Conservation (phyloP, 495 filamentous ascomycete genomes). For the Aspergillus panamensis region DNA sequence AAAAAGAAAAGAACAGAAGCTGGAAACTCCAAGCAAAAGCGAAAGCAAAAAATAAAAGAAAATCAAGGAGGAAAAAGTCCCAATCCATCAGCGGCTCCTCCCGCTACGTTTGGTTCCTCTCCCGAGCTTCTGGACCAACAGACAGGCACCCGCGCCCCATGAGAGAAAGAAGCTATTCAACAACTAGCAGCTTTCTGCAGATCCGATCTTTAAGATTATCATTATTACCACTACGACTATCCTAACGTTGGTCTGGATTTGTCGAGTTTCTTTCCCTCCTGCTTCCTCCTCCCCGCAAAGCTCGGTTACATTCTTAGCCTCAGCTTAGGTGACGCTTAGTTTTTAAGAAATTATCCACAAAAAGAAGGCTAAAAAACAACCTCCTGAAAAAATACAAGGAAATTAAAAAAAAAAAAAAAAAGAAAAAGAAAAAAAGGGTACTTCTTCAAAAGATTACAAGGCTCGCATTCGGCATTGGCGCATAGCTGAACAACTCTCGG, state of each 20-base stretch:
- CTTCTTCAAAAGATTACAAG: background rate
- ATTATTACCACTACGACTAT: background rate
- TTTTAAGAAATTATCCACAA: background rate
- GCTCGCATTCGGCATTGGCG: slow-evolving; percentile 8
- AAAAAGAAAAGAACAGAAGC: background rate
- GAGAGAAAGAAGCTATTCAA: slow-evolving; percentile 8
- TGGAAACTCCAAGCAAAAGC: background rate
- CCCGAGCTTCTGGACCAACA: slow-evolving; percentile 13
- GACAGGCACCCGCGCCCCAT: slow-evolving; percentile 6
- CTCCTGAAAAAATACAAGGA: slow-evolving; percentile 3
- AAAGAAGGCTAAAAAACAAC: background rate
- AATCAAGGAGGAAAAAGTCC: background rate
- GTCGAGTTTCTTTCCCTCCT: slow-evolving; percentile 1
- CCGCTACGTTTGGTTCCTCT: slow-evolving; percentile 4
- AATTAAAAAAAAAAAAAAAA: slow-evolving; percentile 7
- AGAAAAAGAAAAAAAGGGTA: slow-evolving; percentile 2
- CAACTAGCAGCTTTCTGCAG: slow-evolving; percentile 18
- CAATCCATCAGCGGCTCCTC: slow-evolving; percentile 10
- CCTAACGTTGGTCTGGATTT: background rate
- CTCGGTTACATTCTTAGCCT: slow-evolving; percentile 34
- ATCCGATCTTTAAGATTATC: slow-evolving; percentile 15
- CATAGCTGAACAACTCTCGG: slow-evolving; percentile 8
- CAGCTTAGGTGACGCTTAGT: slow-evolving; percentile 1
- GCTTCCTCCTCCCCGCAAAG: slow-evolving; percentile 6
- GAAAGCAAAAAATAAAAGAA: background rate